These are phyloP conservation scores for Dactylellina parvicollis DNA, from an alignment of 2,329 filamentous ascomycete genomes.

Conservation along the genomic window DNA sequence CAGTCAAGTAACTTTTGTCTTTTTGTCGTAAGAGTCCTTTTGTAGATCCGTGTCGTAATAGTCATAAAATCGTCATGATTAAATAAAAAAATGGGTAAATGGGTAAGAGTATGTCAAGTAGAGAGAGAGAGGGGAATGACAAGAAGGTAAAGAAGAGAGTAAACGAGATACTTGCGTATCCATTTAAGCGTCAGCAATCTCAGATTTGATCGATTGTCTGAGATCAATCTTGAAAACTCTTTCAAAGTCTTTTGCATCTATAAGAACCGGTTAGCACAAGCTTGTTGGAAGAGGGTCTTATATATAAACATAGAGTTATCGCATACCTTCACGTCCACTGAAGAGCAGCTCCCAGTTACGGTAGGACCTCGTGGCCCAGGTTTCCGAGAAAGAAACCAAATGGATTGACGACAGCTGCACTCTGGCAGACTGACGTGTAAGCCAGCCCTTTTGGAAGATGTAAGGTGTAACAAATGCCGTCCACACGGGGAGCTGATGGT, in stretches of 20 bases:
- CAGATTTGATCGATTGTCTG: constrained; percentile 43
- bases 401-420: constrained; percentile 54
- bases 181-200: constrained; percentile 39
- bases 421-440: constrained; percentile 36
- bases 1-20: constrained; percentile 39
- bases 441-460: constrained; percentile 50
- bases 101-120: constrained; percentile 9
- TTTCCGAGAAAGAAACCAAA: constrained; percentile 57
- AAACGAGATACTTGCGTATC: not conserved
- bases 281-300: not conserved
- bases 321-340: constrained; percentile 55
- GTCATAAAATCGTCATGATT: constrained; percentile 37
- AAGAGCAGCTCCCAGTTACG: constrained; percentile 57
- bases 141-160: constrained; percentile 16
- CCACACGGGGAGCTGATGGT: constrained; percentile 57
- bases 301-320: not conserved
- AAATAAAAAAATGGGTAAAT: constrained; percentile 4
- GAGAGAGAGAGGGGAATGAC: not conserved
- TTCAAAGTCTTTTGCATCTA: constrained; percentile 57
- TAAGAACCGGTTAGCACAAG: constrained; percentile 7
- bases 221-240: constrained; percentile 55
- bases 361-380: constrained; percentile 57
- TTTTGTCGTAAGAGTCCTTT: constrained; percentile 37
- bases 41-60: constrained; percentile 36
- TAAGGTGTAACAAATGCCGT: constrained; percentile 56